Evolutionary conservation across 768 basidiomycete species (phyloP).

Genomic region (Termitomyces sp.): DNA sequence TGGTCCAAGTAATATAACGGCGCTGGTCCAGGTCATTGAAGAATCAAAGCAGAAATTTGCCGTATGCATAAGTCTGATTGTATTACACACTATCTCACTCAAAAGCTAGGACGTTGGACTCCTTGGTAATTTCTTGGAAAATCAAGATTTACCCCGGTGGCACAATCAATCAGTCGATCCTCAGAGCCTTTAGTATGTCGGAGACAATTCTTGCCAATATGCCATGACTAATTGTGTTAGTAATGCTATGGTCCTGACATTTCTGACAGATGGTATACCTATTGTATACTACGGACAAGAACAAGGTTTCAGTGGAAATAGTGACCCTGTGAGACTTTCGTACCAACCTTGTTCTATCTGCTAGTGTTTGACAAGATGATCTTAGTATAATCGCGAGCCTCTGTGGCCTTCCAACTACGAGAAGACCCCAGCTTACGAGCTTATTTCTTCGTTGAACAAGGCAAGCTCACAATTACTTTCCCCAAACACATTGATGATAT

Average conservation of each 20-base stretch:
- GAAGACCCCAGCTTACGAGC: constrained; percentile 52
- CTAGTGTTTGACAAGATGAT: constrained; percentile 2
- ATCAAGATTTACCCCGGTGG: constrained; percentile 77
- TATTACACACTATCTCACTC: neutral
- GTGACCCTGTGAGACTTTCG: constrained; percentile 53
- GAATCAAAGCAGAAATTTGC: constrained; percentile 51
- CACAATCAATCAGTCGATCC: constrained; percentile 67
- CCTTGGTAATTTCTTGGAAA: constrained; percentile 78
- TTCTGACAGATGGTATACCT: constrained; percentile 81
- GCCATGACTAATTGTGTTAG: constrained; percentile 24
- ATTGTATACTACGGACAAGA: constrained; percentile 84
- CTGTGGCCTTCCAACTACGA: constrained; percentile 68
- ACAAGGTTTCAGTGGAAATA: constrained; percentile 59
- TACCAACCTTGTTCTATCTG: neutral
- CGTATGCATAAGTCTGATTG: constrained; percentile 23
- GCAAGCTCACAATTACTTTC: constrained; percentile 22
- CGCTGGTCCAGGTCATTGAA: constrained; percentile 45
- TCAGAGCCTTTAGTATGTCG: constrained; percentile 60
- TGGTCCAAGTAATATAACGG: constrained; percentile 60
- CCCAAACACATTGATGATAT: neutral
- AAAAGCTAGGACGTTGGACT: constrained; percentile 31
- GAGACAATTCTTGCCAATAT: neutral
- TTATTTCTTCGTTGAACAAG: constrained; percentile 59
- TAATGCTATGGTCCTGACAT: constrained; percentile 72
- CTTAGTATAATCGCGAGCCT: constrained; percentile 69